Evolutionary conservation across 2,329 filamentous ascomycete species (phyloP).

Genomic region (Xylaria sp.): DNA sequence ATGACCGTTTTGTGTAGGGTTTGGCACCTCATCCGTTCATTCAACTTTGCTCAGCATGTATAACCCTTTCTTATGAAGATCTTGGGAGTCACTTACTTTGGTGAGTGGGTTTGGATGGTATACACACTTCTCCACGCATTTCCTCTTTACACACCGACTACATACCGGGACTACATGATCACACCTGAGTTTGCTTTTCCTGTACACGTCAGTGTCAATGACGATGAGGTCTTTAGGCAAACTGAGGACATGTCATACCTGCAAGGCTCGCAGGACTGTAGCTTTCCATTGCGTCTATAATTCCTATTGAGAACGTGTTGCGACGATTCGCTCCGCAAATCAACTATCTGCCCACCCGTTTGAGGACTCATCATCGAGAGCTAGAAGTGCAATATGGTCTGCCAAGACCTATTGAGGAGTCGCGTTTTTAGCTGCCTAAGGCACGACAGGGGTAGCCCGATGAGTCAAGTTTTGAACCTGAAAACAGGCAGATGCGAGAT

Average conservation of each 20-base stretch:
- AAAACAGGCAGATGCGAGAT: background rate
- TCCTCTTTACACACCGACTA: slow-evolving; percentile 48
- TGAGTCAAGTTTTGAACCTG: slow-evolving; percentile 26
- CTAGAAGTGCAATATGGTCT: slow-evolving; percentile 13
- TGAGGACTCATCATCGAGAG: slow-evolving; percentile 40
- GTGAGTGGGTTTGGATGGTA: slow-evolving; percentile 51
- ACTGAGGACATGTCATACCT: slow-evolving; percentile 35
- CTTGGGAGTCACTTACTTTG: slow-evolving; percentile 41
- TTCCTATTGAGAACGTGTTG: slow-evolving; percentile 44
- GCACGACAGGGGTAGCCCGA: slow-evolving; percentile 27
- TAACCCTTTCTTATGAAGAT: slow-evolving; percentile 4
- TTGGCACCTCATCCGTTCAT: slow-evolving; percentile 12
- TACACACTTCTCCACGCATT: slow-evolving; percentile 47
- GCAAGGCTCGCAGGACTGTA: slow-evolving; percentile 50
- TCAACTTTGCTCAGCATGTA: background rate
- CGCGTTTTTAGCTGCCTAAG: slow-evolving; percentile 32
- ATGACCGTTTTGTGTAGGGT: background rate
- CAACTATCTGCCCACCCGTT: slow-evolving; percentile 45
- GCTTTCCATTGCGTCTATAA: slow-evolving; percentile 51
- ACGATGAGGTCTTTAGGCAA: slow-evolving; percentile 37
- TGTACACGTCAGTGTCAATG: slow-evolving; percentile 38
- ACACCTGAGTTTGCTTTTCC: slow-evolving; percentile 51
- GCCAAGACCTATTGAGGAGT: slow-evolving; percentile 24
- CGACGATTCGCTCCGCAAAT: slow-evolving; percentile 39
- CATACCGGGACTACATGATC: slow-evolving; percentile 51